Evolutionary conservation across 2,329 filamentous ascomycete genomes (phyloP), one percentile per base, ranked within the genome.

Genomic region (Ophiostoma quercus): DNA sequence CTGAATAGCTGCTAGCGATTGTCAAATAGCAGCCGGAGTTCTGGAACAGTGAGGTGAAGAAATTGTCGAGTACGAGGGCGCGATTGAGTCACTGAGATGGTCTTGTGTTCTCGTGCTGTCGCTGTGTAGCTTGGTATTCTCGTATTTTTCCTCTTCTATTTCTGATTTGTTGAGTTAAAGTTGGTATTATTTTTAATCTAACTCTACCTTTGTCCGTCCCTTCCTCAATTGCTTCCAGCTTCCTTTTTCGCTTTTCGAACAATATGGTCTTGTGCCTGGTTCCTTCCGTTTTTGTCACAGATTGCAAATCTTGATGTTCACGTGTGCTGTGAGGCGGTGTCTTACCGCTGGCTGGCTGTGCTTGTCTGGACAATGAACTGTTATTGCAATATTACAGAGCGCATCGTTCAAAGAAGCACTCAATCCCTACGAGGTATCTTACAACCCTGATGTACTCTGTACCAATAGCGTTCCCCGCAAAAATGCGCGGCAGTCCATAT

Each of bases 211-310:
- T 60, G 29, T 37, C 25, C 39, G 66, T 54, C 65, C 43, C 22
- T 62, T 62, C 57, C 57, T 32, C 25, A 7, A 62, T 32, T 32
- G 57, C 22, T 62, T 57, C 22, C 51, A 22, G 51, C 51, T 22
- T 57, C n/a, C n/a, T 57, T 25, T 8, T 47, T 8, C 43, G 43
- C 43, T 47, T 57, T n/a, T 57, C 22, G 51, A 25, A 57, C 25
- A 57, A 57, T 57, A 57, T n/a, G 51, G 29, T 71, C 54, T 43
- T 25, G 67, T 69, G 65, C 54, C 65, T 67, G 63, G 63, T 32
- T 63, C 67, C 29, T 69, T 54, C 63, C 65, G 32, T 22, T 63
- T 67, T 57, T 62, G 62, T 62, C 54, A 37, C 57, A 62, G 14
- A 25, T 62, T 37, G 60, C 57, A 62, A 62, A 62, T 22, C 12